phyloP scores from a whole-genome alignment of 192 early-diverging fungal genomes.

The Backusella luteola region DNA sequence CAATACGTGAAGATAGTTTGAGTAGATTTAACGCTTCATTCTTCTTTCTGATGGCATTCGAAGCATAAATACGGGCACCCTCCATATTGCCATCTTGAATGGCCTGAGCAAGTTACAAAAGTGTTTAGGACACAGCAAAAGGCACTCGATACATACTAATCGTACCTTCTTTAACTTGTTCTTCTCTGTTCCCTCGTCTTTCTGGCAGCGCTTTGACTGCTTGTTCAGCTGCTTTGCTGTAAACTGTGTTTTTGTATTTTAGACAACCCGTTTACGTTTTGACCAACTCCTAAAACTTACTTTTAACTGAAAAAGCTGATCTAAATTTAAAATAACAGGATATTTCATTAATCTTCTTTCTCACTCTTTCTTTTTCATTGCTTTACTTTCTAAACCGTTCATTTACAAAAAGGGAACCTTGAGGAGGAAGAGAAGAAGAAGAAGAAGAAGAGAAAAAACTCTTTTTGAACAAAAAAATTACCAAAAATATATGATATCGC shows the following conservation, averaged over 20 bases:
- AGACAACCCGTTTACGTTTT: neutral
- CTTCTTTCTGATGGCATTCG: conserved; percentile 97
- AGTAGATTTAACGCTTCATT: conserved; percentile 90
- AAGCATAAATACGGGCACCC: conserved; percentile 89
- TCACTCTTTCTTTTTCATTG: neutral
- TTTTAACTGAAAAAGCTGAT: conserved; percentile 35
- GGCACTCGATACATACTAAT: too few relatives aligned
- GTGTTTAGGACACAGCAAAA: neutral
- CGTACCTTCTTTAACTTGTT: conserved; percentile 84
- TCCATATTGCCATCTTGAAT: conserved; percentile 92
- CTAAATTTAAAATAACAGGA: conserved; percentile 9
- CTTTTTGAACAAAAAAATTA: neutral
- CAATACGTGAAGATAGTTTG: conserved; percentile 85
- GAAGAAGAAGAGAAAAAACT: conserved; percentile 10
- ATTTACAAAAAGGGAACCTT: conserved; percentile 3
- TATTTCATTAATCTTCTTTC: neutral
- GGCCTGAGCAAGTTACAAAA: conserved; percentile 52
- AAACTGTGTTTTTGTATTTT: conserved; percentile 54
- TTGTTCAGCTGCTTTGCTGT: conserved; percentile 87
- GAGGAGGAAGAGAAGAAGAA: too few relatives aligned
- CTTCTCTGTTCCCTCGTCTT: conserved; percentile 82
- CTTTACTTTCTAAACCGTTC: conserved; percentile 28
- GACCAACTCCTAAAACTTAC: neutral
- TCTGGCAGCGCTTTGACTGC: conserved; percentile 80
- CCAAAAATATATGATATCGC: neutral